These are phyloP conservation scores for Aegilops longissima DNA, from an alignment of 176 grass and related monocot species.

Conservation along the genomic window DNA sequence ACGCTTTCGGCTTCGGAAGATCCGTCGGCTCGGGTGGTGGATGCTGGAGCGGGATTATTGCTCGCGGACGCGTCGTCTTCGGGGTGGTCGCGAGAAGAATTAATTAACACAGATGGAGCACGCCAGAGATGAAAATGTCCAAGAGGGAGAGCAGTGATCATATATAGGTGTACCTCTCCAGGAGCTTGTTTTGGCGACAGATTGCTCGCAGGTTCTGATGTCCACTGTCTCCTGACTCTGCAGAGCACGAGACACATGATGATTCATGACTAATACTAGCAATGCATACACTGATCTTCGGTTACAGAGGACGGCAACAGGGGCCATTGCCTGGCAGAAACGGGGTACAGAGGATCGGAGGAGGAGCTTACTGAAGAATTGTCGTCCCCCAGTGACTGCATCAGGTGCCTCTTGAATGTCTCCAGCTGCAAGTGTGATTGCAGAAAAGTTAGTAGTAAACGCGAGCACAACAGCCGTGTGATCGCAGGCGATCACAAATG, in stretches of 20 bases:
- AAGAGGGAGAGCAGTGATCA: background rate
- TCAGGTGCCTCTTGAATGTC: slow-evolving; percentile 88
- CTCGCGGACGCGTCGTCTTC: slow-evolving; percentile 66
- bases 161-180: slow-evolving; percentile 51
- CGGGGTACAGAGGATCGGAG: background rate
- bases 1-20: slow-evolving; percentile 36
- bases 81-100: background rate
- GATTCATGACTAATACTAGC: background rate
- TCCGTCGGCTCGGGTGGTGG: slow-evolving; percentile 34
- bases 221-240: slow-evolving; percentile 74
- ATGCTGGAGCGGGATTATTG: slow-evolving; percentile 30
- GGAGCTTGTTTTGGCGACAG: slow-evolving; percentile 60
- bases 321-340: background rate
- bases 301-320: background rate
- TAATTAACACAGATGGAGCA: background rate
- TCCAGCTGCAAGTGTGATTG: slow-evolving; percentile 48
- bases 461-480: background rate
- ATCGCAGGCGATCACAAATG: background rate
- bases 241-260: background rate
- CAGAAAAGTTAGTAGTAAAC: background rate
- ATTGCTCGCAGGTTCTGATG: slow-evolving; percentile 73
- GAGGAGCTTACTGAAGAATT: slow-evolving; percentile 41
- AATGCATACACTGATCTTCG: background rate
- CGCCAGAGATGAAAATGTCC: background rate
- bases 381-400: slow-evolving; percentile 85